These are phyloP conservation scores for Neophaeococcomyces mojaviensis DNA, from an alignment of 2,329 filamentous ascomycete genomes.

Conservation along the genomic window DNA sequence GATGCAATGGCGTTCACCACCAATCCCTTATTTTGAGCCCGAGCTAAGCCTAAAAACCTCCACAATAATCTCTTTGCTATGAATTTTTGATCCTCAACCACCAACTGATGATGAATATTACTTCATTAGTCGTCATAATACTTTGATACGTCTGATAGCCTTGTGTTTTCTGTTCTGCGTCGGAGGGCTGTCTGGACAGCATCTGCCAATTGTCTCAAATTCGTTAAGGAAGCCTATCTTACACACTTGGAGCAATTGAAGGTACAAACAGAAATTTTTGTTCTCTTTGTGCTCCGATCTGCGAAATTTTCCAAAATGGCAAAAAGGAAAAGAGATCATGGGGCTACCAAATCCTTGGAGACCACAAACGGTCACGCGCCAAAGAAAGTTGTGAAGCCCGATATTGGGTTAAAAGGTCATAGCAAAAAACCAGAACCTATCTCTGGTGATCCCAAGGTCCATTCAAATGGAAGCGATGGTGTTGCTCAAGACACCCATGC, in stretches of 20 bases:
- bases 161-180: too few species aligned
- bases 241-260: not conserved
- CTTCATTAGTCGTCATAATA: too few species aligned
- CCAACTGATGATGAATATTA: too few species aligned
- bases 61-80: too few species aligned
- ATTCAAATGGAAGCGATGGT: conserved; percentile 20
- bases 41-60: too few species aligned
- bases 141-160: too few species aligned
- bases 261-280: not conserved
- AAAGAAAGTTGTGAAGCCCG: conserved; percentile 11
- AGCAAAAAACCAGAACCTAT: not conserved
- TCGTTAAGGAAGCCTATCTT: not conserved
- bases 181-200: too few species aligned
- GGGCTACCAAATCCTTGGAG: conserved; percentile 1
- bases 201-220: too few species aligned
- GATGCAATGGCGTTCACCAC: too few species aligned
- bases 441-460: not conserved
- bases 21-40: too few species aligned
- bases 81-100: too few species aligned
- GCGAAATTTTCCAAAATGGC: conserved; percentile 27
- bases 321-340: conserved; percentile 38
- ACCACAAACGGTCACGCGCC: not conserved
- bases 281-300: conserved; percentile 6
- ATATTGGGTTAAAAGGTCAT: not conserved
- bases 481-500: conserved; percentile 23